phyloP scores from a whole-genome alignment of 768 basidiomycete genomes.

The Leccinellum albellum region DNA sequence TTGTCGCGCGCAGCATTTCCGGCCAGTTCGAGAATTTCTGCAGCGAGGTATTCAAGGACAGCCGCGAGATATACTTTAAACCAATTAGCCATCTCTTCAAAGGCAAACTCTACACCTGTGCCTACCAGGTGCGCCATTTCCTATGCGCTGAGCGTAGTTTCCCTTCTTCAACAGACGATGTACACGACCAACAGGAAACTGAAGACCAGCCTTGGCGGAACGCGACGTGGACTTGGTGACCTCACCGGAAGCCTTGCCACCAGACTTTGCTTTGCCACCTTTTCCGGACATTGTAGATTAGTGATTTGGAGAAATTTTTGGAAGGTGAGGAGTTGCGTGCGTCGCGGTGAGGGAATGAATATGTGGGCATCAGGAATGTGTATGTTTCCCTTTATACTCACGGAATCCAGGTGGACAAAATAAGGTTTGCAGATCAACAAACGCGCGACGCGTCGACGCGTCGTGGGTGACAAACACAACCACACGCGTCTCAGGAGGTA shows the following conservation, averaged over 20 bases:
- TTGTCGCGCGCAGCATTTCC: constrained; percentile 54
- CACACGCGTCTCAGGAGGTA: constrained; percentile 34
- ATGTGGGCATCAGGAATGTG: constrained; percentile 4
- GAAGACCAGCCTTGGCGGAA: constrained; percentile 40
- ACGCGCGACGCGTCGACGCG: constrained; percentile 37
- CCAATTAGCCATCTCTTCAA: not conserved
- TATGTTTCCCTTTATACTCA: constrained; percentile 28
- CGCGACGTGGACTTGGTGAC: constrained; percentile 33
- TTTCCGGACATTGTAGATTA: constrained; percentile 39
- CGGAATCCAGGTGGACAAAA: constrained; percentile 13
- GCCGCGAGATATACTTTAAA: constrained; percentile 54
- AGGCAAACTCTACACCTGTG: not conserved
- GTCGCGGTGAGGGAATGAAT: constrained; percentile 5
- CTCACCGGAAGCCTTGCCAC: constrained; percentile 54
- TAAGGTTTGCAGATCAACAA: constrained; percentile 40
- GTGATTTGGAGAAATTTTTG: constrained; percentile 4
- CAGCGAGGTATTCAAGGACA: constrained; percentile 58
- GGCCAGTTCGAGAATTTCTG: constrained; percentile 61
- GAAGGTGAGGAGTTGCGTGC: not conserved
- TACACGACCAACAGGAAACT: constrained; percentile 59
- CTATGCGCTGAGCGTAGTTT: constrained; percentile 56
- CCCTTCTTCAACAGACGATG: constrained; percentile 57
- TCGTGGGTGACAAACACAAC: constrained; percentile 33
- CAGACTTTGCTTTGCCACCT: constrained; percentile 60
- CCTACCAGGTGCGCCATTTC: constrained; percentile 49